These are phyloP conservation scores for Sclerotinia nivalis DNA, from an alignment of 2,329 filamentous ascomycete genomes.

Conservation along the genomic window DNA sequence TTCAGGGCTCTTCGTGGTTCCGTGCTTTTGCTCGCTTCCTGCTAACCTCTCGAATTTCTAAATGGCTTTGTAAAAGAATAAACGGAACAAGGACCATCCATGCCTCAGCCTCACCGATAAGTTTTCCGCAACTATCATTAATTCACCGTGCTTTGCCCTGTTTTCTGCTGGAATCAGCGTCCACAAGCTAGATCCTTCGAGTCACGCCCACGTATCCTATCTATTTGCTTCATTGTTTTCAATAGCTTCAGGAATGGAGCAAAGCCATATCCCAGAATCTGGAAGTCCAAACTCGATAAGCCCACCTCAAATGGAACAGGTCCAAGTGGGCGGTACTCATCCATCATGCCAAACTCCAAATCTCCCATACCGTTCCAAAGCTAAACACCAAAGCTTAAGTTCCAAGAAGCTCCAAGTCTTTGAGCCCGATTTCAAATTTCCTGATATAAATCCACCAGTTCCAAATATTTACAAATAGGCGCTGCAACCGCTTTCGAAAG, in stretches of 20 bases:
- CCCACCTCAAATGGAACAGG: background rate
- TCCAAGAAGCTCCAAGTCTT: background rate
- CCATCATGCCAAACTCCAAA: background rate
- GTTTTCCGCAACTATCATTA: background rate
- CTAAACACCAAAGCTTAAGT: background rate
- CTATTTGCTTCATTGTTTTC: background rate
- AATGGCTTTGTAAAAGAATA: background rate
- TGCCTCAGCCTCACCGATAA: background rate
- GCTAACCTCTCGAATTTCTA: background rate
- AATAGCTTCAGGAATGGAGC: background rate
- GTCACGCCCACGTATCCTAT: background rate
- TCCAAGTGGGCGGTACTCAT: background rate
- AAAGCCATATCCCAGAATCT: background rate
- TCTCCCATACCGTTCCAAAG: background rate
- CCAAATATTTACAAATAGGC: background rate
- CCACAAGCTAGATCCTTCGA: background rate
- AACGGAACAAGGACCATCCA: slow-evolving; percentile 1
- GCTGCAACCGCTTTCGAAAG: background rate
- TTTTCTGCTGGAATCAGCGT: background rate
- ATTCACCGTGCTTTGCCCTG: background rate
- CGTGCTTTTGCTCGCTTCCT: slow-evolving; percentile 5
- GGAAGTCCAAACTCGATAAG: background rate
- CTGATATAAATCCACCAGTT: background rate
- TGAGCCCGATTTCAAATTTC: background rate
- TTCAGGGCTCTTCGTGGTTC: slow-evolving; percentile 6